Percentiles rank a stretch among this genome's conserved stretches.
These are phyloP conservation scores for Bipolaris victoriae DNA, from an alignment of 2,329 filamentous ascomycete genomes.

Conservation along the genomic window DNA sequence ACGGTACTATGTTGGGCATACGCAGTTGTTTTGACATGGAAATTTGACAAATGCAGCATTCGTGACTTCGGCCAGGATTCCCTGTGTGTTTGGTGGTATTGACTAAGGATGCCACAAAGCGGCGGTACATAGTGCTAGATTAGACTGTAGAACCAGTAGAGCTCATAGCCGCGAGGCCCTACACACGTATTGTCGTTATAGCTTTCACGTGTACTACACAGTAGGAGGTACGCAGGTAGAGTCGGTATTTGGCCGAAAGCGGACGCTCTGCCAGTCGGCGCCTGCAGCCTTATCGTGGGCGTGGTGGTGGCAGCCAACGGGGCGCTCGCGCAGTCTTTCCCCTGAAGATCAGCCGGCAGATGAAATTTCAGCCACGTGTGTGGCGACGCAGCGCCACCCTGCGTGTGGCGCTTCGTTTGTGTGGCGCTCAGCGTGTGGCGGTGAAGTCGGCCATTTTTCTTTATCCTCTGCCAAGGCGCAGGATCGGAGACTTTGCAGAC, in stretches of 20 bases:
- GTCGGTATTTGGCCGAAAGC: background rate
- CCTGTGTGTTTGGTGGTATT: too few relatives aligned
- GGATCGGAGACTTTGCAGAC: background rate
- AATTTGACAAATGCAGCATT: too few relatives aligned
- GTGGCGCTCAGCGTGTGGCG: background rate
- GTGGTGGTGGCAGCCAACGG: background rate
- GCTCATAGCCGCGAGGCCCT: too few relatives aligned
- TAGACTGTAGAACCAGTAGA: too few relatives aligned
- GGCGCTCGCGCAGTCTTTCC: background rate
- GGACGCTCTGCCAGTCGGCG: background rate
- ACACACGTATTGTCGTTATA: too few relatives aligned
- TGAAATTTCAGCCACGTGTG: background rate
- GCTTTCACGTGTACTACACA: too few relatives aligned
- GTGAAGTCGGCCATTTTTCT: background rate
- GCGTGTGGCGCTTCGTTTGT: constrained; percentile 1
- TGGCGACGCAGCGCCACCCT: background rate
- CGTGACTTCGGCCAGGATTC: too few relatives aligned
- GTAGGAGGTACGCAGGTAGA: too few relatives aligned
- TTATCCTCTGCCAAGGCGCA: background rate
- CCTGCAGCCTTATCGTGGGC: constrained; percentile 4
- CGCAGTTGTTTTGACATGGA: too few relatives aligned
- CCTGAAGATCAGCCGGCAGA: constrained; percentile 18
- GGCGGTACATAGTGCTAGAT: too few relatives aligned
- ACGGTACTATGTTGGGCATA: too few relatives aligned
- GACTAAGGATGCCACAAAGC: too few relatives aligned